A percentile compares a stretch with the other conserved stretches of the same genome.
Evolutionary conservation across 305 asterid species (phyloP).

Genomic region (Fraxinus sp.): DNA sequence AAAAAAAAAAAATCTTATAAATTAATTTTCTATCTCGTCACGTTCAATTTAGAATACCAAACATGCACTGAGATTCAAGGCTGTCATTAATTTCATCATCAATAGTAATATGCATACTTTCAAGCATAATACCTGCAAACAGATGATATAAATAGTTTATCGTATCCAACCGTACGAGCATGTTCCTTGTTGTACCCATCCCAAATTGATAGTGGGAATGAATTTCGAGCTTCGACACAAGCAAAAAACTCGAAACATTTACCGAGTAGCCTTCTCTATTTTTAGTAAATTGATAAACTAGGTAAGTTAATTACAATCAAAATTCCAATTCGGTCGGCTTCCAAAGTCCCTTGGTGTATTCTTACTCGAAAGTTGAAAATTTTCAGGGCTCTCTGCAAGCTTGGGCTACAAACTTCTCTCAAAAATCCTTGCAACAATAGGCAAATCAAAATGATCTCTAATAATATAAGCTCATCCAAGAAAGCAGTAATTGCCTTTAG

Average conservation of each 20-base stretch:
- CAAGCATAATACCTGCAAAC: too few species aligned
- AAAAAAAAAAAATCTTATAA: not conserved
- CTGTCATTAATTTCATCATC: too few species aligned
- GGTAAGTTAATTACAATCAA: not conserved
- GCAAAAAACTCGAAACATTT: not conserved
- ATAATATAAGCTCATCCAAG: not conserved
- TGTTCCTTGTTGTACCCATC: too few species aligned
- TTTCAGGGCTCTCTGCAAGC: too few species aligned
- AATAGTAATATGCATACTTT: too few species aligned
- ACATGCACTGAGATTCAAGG: not conserved
- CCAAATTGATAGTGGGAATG: too few species aligned
- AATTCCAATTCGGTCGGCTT: not conserved
- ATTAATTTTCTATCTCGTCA: not conserved
- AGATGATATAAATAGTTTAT: not conserved
- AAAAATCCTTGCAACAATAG: not conserved
- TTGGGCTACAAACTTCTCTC: not conserved
- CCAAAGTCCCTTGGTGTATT: too few species aligned
- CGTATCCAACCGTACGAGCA: not conserved
- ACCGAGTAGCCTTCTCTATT: too few species aligned
- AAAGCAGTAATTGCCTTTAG: not conserved
- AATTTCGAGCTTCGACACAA: not conserved
- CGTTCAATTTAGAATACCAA: not conserved
- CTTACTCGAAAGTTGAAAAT: too few species aligned
- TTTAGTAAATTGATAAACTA: too few species aligned
- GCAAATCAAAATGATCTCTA: not conserved